phyloP scores from a whole-genome alignment of 352 stramenopile genomes.

The Pythium rishiriense region DNA sequence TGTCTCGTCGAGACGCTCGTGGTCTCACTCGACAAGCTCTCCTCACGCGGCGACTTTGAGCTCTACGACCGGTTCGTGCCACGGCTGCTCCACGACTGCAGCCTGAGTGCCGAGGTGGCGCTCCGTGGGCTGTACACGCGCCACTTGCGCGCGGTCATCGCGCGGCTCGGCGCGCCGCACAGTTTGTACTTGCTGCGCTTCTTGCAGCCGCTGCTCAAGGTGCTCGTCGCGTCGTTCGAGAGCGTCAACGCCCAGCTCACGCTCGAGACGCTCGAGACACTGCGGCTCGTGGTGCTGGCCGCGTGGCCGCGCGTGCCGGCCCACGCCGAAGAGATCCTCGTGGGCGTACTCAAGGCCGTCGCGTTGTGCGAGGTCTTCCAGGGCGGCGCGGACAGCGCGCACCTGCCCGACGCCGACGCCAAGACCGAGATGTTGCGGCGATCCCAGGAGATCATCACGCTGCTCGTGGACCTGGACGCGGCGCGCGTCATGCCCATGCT shows the following conservation, averaged over 20 bases:
- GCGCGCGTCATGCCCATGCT: slow-evolving; percentile 9
- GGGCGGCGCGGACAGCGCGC: slow-evolving; percentile 18
- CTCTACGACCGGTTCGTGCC: slow-evolving; percentile 71
- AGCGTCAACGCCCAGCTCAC: slow-evolving; percentile 53
- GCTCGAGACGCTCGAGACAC: slow-evolving; percentile 55
- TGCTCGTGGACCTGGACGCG: slow-evolving; percentile 22
- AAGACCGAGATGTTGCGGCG: slow-evolving; percentile 16
- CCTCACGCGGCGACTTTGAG: slow-evolving; percentile 47
- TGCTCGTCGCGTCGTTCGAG: slow-evolving; percentile 68
- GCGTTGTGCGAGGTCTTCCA: slow-evolving; percentile 68
- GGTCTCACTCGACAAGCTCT: slow-evolving; percentile 63
- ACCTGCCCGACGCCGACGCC: slow-evolving; percentile 17
- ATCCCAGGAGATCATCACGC: slow-evolving; percentile 20
- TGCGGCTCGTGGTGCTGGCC: slow-evolving; percentile 50
- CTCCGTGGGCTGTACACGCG: slow-evolving; percentile 62
- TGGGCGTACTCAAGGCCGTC: slow-evolving; percentile 69
- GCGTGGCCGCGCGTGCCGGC: slow-evolving; percentile 70
- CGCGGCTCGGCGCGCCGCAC: slow-evolving; percentile 55
- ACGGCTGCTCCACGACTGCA: slow-evolving; percentile 63
- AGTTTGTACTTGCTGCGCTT: slow-evolving; percentile 76
- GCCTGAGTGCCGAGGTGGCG: slow-evolving; percentile 55
- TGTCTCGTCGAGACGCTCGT: slow-evolving; percentile 58
- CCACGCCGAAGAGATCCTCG: slow-evolving; percentile 69
- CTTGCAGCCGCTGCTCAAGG: slow-evolving; percentile 77
- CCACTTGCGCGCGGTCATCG: slow-evolving; percentile 46